Percentiles rank a stretch among this genome's conserved stretches.
phyloP scores from a whole-genome alignment of 78 protist species.

The Parvularia atlantis region DNA sequence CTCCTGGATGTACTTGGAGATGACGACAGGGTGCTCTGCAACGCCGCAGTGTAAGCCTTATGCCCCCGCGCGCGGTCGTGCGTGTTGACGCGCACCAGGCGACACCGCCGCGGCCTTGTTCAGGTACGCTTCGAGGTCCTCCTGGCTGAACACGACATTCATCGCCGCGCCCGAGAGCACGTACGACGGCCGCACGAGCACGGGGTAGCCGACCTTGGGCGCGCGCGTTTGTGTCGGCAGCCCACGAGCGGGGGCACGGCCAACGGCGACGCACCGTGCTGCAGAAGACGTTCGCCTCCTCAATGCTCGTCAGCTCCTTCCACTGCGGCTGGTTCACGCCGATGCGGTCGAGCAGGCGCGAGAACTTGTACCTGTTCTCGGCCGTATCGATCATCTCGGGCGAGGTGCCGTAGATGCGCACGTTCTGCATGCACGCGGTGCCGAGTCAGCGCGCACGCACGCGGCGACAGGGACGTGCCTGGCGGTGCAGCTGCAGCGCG shows the following conservation, averaged over 20 bases:
- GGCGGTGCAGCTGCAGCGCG: constrained; percentile 54
- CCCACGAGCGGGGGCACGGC: too few species aligned
- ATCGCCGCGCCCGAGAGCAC: constrained; percentile 91
- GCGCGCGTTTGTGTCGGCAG: too few species aligned
- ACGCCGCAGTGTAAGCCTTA: constrained; percentile 9
- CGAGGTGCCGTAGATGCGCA: constrained; percentile 76
- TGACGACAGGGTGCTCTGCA: constrained; percentile 67
- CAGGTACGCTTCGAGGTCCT: constrained; percentile 68
- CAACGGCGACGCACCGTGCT: too few species aligned
- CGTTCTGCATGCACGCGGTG: too few species aligned
- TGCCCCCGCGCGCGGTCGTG: neutral
- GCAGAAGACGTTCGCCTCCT: constrained; percentile 75
- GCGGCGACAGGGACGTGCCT: too few species aligned
- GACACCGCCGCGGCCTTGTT: constrained; percentile 61
- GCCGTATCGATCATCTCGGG: constrained; percentile 88
- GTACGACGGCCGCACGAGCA: constrained; percentile 91
- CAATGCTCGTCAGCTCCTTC: constrained; percentile 55
- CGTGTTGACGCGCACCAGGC: neutral
- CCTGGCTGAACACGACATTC: constrained; percentile 71
- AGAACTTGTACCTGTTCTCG: constrained; percentile 92
- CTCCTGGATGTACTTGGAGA: constrained; percentile 79
- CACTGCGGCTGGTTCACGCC: constrained; percentile 90
- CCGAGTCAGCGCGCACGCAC: too few species aligned
- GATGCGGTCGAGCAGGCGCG: constrained; percentile 74
- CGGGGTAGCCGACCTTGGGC: constrained; percentile 89